phyloP scores from a whole-genome alignment of 2,329 filamentous ascomycete species.

The Neoscytalidium dimidiatum region DNA sequence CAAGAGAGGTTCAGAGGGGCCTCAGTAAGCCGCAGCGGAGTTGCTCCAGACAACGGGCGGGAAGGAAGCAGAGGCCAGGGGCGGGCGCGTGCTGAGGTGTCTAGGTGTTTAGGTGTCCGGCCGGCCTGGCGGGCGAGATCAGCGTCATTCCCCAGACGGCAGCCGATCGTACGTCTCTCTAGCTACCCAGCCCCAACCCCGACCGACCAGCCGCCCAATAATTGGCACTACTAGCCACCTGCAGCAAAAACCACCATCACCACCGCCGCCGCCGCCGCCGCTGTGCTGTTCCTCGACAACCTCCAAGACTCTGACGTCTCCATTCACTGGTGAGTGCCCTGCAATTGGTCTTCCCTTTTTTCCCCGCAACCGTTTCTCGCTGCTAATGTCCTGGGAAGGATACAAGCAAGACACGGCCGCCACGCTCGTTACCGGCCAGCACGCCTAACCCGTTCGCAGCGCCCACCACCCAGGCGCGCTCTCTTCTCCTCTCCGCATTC shows the following conservation, averaged over 20 bases:
- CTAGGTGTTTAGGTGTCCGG: too few relatives aligned
- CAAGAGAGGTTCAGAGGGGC: neutral
- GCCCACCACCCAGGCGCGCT: neutral
- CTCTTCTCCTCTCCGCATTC: neutral
- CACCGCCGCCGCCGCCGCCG: too few relatives aligned
- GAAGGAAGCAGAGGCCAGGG: neutral
- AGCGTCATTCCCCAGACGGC: neutral
- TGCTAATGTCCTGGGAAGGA: neutral
- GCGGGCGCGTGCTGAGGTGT: slow-evolving; percentile 1
- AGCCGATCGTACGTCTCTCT: neutral
- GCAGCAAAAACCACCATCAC: neutral
- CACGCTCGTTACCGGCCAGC: neutral
- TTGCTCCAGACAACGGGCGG: slow-evolving; percentile 9
- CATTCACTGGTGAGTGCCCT: neutral
- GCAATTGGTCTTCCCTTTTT: neutral
- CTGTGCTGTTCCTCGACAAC: neutral
- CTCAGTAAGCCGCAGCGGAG: neutral
- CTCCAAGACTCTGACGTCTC: neutral
- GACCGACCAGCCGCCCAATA: slow-evolving; percentile 6
- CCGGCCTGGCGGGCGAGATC: neutral
- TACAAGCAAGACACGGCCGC: neutral
- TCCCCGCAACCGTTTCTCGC: too few relatives aligned
- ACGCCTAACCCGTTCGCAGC: neutral
- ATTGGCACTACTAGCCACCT: neutral
- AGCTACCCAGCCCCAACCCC: neutral